Evolutionary conservation across 495 filamentous ascomycete genomes (phyloP).

Genomic region (Talaromyces adpressus): DNA sequence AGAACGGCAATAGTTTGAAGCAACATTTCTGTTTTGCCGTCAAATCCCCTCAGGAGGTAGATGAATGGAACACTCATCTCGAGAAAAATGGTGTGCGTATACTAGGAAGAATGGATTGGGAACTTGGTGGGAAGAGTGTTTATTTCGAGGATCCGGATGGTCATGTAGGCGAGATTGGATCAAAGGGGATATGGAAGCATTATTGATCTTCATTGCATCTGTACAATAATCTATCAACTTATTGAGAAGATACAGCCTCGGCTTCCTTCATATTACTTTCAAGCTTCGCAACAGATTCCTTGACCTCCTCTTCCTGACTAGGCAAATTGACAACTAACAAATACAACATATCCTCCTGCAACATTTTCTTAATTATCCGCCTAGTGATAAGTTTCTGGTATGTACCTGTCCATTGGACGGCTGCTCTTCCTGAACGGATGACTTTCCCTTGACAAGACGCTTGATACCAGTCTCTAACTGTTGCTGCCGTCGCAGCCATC

Average conservation of each 20-base stretch:
- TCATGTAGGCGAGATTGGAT: conserved; percentile 4
- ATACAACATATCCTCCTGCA: conserved; percentile 38
- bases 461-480: not conserved
- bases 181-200: conserved; percentile 4
- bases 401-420: not conserved
- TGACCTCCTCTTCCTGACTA: conserved; percentile 36
- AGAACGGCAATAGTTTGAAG: not conserved
- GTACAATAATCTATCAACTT: not conserved
- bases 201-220: not conserved
- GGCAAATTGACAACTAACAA: conserved; percentile 48
- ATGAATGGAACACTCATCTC: not conserved
- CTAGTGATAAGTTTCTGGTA: not conserved
- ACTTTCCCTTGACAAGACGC: not conserved
- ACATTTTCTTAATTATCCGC: not conserved
- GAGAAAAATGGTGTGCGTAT: not conserved
- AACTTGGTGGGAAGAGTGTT: conserved; percentile 3
- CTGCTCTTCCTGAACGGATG: not conserved
- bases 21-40: conserved; percentile 5
- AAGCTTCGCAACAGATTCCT: not conserved
- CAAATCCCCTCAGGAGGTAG: not conserved
- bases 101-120: not conserved
- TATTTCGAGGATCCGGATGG: conserved; percentile 7
- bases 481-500: not conserved
- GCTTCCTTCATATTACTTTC: not conserved
- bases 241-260: not conserved